A percentile compares a stretch with the other conserved stretches of the same genome.
These are phyloP conservation scores for Cicer yamashitae DNA, from an alignment of 306 rosid species.

Conservation along the genomic window DNA sequence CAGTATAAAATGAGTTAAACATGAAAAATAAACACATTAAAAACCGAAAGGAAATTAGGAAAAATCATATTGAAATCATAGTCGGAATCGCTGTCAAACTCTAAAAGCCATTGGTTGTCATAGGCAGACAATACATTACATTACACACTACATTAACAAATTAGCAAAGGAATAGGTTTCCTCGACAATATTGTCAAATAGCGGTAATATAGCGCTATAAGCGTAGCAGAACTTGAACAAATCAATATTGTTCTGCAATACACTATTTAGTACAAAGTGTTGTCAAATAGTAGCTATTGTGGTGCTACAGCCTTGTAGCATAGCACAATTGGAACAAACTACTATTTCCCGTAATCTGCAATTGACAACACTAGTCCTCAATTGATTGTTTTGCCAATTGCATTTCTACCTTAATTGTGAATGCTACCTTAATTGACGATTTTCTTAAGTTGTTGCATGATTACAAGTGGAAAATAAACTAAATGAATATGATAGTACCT, in stretches of 20 bases:
- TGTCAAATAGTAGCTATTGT: too few species aligned
- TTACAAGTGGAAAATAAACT: neutral
- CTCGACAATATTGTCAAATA: neutral
- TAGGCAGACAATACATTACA: conserved; percentile 2
- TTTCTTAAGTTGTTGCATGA: neutral
- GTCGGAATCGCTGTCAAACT: conserved; percentile 18
- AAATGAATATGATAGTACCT: conserved; percentile 51
- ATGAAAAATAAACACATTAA: neutral
- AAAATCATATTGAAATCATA: conserved; percentile 18
- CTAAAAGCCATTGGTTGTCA: conserved; percentile 14
- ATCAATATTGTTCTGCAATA: too few species aligned
- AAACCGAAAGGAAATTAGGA: neutral
- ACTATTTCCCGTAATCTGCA: too few species aligned
- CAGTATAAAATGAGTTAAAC: conserved; percentile 36
- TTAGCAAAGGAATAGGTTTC: neutral
- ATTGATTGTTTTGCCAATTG: neutral
- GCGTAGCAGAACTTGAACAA: too few species aligned
- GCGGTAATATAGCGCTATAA: too few species aligned
- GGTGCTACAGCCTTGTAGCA: too few species aligned
- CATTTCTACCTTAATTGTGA: neutral
- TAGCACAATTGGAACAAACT: too few species aligned
- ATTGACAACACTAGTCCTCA: neutral
- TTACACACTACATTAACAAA: neutral
- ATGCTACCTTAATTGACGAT: neutral
- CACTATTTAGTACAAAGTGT: too few species aligned